Evolutionary conservation across 2,329 filamentous ascomycete genomes (phyloP), one percentile per base, ranked within the genome.

Genomic region (Mariannaea elegans): DNA sequence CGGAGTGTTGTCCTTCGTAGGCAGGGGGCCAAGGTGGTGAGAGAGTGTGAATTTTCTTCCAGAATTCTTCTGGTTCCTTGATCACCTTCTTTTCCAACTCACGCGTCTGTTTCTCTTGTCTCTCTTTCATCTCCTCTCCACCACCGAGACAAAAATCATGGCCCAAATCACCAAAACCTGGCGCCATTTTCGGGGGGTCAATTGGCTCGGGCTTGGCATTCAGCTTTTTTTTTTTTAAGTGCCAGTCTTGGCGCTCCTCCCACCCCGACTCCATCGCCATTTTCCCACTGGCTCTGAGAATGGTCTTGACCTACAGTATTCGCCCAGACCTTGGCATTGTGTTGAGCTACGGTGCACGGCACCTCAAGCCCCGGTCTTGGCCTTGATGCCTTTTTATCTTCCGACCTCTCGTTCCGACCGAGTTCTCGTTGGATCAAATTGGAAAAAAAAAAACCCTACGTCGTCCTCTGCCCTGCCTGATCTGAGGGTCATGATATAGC

Each of bases 321-420:
- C 16, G 67, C 64, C 67, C 64, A 70, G 62, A 47, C 55, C 67
- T 70, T 70, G 67, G 67, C 67, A 54, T 63, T 56, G 57, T 57
- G 23, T 57, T 56, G 56, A 34, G 51, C 23, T 55, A 57, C 45
- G 19, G 19, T 36, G 32, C 56, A 53, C 51, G 51, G 44, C 59
- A 54, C 39, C 13, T 36, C 4, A 10, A 36, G 4, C 5, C 23
- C 27, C 12, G 29, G 36, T 16, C 29, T 24, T 39, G 39, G 38
- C 12, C 36, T 51, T 42, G 48, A 23, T 47, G 10, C 29, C 27
- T 41, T 53, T 59, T 63, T 61, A 62, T 62, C 64, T 67, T 45
- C 44, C 45, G 29, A 21, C 52, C 36, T 56, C 62, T 54, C 50
- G 45, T 56, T 50, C 61, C 12, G 24, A 47, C 61, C 47, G 38